These are phyloP conservation scores for Cadophora sp. DNA, from an alignment of 2,329 filamentous ascomycete species.

Conservation along the genomic window DNA sequence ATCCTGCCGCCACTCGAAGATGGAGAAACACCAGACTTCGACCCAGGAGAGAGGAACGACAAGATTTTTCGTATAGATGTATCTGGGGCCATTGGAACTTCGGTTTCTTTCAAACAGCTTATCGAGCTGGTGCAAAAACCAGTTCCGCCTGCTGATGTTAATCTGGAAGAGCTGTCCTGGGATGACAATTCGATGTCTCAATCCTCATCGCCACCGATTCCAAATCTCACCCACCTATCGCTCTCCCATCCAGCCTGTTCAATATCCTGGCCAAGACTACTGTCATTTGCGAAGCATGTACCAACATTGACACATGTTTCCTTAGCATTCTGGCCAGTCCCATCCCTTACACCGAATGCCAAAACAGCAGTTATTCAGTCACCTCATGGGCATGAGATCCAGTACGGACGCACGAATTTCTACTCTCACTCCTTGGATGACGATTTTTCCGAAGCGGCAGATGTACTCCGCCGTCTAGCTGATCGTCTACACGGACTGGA, in stretches of 20 bases:
- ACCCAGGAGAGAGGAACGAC: conserved; percentile 48
- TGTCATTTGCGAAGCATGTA: conserved; percentile 59
- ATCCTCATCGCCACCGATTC: conserved; percentile 47
- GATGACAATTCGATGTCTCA: conserved; percentile 33
- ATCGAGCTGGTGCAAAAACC: conserved; percentile 51
- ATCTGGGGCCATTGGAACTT: conserved; percentile 57
- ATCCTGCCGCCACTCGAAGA: conserved; percentile 45
- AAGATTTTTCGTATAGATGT: conserved; percentile 62
- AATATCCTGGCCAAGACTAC: conserved; percentile 65
- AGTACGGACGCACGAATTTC: conserved; percentile 61
- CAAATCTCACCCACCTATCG: conserved; percentile 66
- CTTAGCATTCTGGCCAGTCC: conserved; percentile 67
- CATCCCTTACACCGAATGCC: conserved; percentile 62
- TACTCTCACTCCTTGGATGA: conserved; percentile 65
- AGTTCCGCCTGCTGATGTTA: conserved; percentile 18
- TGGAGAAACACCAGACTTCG: conserved; percentile 29
- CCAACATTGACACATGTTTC: conserved; percentile 65
- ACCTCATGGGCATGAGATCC: conserved; percentile 49
- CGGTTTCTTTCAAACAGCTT: conserved; percentile 60
- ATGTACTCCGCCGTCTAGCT: conserved; percentile 62
- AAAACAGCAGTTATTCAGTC: conserved; percentile 53
- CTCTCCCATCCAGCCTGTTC: conserved; percentile 52
- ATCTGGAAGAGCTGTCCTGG: conserved; percentile 35
- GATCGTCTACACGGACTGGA: conserved; percentile 59
- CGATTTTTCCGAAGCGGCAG: conserved; percentile 65